Evolutionary conservation across 192 early-diverging fungal genomes (phyloP).

Genomic region (Chytriomyces confervae): DNA sequence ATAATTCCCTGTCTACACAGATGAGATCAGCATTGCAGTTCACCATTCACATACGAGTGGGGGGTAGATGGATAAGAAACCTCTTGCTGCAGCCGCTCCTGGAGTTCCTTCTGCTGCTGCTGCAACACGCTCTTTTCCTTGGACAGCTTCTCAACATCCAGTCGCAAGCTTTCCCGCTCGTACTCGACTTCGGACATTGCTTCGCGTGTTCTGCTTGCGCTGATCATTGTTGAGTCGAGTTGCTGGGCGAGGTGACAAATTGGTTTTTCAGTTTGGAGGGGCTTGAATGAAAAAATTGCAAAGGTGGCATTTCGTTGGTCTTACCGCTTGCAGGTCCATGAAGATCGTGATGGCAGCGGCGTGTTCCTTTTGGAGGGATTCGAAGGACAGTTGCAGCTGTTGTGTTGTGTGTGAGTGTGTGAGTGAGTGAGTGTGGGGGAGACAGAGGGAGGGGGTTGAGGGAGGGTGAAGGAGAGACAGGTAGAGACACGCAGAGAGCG

Average conservation of each 20-base stretch:
- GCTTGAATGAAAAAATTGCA: neutral
- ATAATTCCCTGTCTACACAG: neutral
- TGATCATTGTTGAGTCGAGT: conserved; percentile 1
- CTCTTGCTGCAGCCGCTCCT: conserved; percentile 8
- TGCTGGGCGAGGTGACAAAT: neutral
- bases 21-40: neutral
- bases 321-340: neutral
- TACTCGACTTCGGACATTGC: conserved; percentile 6
- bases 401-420: no score
- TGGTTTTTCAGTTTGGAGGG: neutral
- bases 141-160: neutral
- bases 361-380: neutral
- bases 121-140: neutral
- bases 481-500: no score
- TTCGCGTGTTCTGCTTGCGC: neutral
- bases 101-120: neutral
- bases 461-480: no score
- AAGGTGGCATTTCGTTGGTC: neutral
- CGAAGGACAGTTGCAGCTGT: neutral
- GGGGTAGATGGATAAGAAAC: neutral
- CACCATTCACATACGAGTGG: neutral
- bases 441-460: no score
- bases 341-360: neutral
- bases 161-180: neutral
- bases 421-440: no score